Percentiles rank a stretch among this genome's conserved stretches.
Evolutionary conservation across 176 grass and related monocot genomes (phyloP).

Genomic region (Paspalum notatum): DNA sequence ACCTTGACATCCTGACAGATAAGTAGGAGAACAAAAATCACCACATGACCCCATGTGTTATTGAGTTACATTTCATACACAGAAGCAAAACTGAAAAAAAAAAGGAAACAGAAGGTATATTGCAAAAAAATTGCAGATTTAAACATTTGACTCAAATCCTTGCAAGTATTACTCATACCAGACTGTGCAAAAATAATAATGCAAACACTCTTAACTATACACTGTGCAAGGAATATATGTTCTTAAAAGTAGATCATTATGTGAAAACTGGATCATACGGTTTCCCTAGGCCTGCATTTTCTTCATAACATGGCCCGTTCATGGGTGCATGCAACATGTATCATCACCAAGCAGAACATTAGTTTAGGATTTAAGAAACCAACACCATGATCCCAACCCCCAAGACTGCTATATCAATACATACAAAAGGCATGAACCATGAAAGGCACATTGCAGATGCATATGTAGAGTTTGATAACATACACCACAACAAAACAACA

Average conservation of each 20-base stretch:
- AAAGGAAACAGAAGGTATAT: not conserved
- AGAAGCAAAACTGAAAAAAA: not conserved
- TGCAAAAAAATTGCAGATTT: not conserved
- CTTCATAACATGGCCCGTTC: not conserved
- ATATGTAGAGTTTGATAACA: not conserved
- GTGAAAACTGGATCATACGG: not conserved
- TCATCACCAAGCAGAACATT: constrained; percentile 1
- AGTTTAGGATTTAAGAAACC: not conserved
- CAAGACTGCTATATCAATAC: constrained; percentile 8
- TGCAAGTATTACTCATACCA: constrained; percentile 17
- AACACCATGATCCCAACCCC: not conserved
- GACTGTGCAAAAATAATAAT: not conserved
- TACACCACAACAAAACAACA: constrained; percentile 15
- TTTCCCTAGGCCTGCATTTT: not conserved
- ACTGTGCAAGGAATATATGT: not conserved
- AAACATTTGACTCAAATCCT: constrained; percentile 26
- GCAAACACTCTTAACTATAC: not conserved
- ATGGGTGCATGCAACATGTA: not conserved
- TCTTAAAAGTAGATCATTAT: too few relatives aligned
- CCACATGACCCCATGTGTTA: not conserved
- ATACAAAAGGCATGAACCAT: constrained; percentile 22
- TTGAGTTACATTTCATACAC: not conserved
- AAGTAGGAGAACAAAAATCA: constrained; percentile 6
- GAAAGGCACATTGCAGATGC: not conserved
- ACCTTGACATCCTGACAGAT: constrained; percentile 66